Percentiles rank a stretch among this genome's conserved stretches.
These are phyloP conservation scores for Polyporus tsugae DNA, from an alignment of 1,284 basidiomycete genomes.

Conservation along the genomic window DNA sequence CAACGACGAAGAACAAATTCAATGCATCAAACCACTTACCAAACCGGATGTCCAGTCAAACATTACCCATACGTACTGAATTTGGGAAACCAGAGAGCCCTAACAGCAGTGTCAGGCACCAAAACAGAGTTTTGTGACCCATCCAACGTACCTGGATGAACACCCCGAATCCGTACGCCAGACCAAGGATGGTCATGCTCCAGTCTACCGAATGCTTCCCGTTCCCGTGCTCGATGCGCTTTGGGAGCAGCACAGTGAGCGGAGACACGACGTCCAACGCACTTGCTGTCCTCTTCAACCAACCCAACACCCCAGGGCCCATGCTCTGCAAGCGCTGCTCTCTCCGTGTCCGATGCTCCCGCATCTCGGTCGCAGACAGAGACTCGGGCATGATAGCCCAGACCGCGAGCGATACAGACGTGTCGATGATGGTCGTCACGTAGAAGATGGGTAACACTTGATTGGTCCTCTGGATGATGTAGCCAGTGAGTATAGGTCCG, in stretches of 20 bases:
- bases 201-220: constrained; percentile 61
- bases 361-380: constrained; percentile 49
- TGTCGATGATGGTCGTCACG: constrained; percentile 54
- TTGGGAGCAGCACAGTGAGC: constrained; percentile 68
- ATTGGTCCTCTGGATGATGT: constrained; percentile 65
- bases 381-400: constrained; percentile 79
- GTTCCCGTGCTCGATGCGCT: constrained; percentile 34
- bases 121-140: background rate
- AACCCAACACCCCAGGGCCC: constrained; percentile 15
- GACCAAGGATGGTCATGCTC: constrained; percentile 68
- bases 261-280: constrained; percentile 57
- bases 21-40: constrained; percentile 48
- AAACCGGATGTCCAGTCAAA: constrained; percentile 76
- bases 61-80: constrained; percentile 64
- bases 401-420: constrained; percentile 55
- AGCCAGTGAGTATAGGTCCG: constrained; percentile 73
- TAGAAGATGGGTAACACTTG: constrained; percentile 76
- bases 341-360: constrained; percentile 31
- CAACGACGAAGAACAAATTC: background rate
- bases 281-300: constrained; percentile 42
- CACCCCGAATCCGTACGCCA: constrained; percentile 60
- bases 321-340: constrained; percentile 37
- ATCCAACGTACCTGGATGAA: constrained; percentile 46
- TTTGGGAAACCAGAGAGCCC: constrained; percentile 15
- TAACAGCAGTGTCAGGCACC: background rate